phyloP scores from a whole-genome alignment of 371 early-diverging fungal genomes.

The Mycotypha africana region DNA sequence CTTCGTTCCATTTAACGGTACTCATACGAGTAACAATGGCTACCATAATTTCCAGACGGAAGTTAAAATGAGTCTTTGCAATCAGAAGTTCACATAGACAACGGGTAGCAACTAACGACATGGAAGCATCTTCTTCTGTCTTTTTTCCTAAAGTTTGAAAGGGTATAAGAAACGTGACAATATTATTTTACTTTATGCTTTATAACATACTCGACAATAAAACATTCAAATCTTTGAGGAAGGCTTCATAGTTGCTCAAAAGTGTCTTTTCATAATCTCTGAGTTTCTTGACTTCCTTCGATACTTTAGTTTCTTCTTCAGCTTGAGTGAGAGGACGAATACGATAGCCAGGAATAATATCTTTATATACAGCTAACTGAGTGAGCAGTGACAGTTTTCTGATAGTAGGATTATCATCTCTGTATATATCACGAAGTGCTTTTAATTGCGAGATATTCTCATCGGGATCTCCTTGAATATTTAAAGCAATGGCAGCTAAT shows the following conservation, averaged over 20 bases:
- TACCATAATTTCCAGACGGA: slow-evolving; percentile 80
- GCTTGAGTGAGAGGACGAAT: slow-evolving; percentile 82
- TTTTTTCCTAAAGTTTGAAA: slow-evolving; percentile 24
- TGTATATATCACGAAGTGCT: slow-evolving; percentile 53
- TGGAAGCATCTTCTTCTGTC: slow-evolving; percentile 36
- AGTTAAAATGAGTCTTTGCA: slow-evolving; percentile 88
- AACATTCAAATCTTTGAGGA: slow-evolving; percentile 64
- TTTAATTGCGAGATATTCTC: slow-evolving; percentile 57
- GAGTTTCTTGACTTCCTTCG: slow-evolving; percentile 84
- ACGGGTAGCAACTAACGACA: slow-evolving; percentile 56
- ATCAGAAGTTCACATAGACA: slow-evolving; percentile 76
- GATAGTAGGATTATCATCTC: slow-evolving; percentile 51
- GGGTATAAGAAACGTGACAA: too few species aligned
- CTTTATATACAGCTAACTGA: slow-evolving; percentile 86
- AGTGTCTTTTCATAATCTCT: slow-evolving; percentile 83
- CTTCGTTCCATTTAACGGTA: slow-evolving; percentile 45
- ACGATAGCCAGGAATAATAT: slow-evolving; percentile 93
- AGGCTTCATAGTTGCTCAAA: slow-evolving; percentile 76
- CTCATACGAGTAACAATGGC: slow-evolving; percentile 73
- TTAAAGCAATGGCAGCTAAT: slow-evolving; percentile 70
- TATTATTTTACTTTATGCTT: too few species aligned
- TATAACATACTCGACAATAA: slow-evolving; percentile 32
- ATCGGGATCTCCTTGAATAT: slow-evolving; percentile 79
- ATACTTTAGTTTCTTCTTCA: slow-evolving; percentile 70
- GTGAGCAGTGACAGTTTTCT: slow-evolving; percentile 75